These are phyloP conservation scores for Barbarea vulgaris DNA, from an alignment of 345 rosid species.

Conservation along the genomic window DNA sequence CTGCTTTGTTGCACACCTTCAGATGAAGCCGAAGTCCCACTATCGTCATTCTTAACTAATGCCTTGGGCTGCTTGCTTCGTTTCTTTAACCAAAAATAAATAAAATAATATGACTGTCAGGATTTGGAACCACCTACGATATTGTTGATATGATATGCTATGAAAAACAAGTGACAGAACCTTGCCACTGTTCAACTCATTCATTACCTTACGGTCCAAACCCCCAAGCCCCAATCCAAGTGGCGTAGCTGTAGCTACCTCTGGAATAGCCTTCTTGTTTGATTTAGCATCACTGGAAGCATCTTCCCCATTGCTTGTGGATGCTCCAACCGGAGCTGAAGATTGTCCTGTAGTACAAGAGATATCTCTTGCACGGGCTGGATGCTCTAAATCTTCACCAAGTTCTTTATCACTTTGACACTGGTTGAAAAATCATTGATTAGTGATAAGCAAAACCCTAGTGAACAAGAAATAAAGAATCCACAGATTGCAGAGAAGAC, in stretches of 20 bases:
- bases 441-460: neutral
- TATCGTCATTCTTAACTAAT: conserved; percentile 37
- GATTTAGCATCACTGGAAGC: conserved; percentile 43
- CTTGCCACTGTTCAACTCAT: neutral
- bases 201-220: conserved; percentile 78
- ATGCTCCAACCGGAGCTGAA: conserved; percentile 39
- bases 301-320: conserved; percentile 45
- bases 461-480: neutral
- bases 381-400: conserved; percentile 37
- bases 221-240: conserved; percentile 88
- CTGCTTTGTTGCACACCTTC: conserved; percentile 44
- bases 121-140: neutral
- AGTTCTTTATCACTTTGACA: conserved; percentile 36
- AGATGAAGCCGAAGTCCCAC: conserved; percentile 46
- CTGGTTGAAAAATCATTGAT: conserved; percentile 41
- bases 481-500: conserved; percentile 20
- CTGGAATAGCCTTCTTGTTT: conserved; percentile 45
- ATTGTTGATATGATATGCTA: conserved; percentile 13
- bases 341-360: conserved; percentile 38
- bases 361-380: conserved; percentile 45
- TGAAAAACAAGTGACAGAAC: conserved; percentile 7
- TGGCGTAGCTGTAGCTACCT: conserved; percentile 53
- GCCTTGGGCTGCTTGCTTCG: conserved; percentile 54
- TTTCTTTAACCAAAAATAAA: conserved; percentile 44
- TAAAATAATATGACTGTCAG: conserved; percentile 3